Conservation (phyloP, 176 grass and related monocot species). For the Eleusine indica region DNA sequence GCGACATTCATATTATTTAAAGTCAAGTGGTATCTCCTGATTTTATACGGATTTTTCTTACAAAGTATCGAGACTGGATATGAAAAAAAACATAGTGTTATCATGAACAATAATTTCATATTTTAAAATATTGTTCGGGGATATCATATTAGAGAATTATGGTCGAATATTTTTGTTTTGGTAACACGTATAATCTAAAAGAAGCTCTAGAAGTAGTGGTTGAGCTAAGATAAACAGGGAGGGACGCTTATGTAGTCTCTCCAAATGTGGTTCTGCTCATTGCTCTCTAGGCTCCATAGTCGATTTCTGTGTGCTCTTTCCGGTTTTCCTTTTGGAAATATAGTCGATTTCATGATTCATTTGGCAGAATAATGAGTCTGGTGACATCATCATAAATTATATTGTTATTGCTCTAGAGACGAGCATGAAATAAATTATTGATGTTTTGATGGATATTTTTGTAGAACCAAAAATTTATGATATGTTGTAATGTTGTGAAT, state of each 20-base stretch:
- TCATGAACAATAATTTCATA: not conserved
- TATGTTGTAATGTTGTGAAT: not conserved
- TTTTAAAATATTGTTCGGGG: not conserved
- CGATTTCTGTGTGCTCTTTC: not conserved
- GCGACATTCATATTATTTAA: not conserved
- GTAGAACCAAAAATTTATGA: not conserved
- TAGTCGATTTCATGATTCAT: not conserved
- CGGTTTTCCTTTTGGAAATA: not conserved
- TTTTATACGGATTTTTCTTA: not conserved
- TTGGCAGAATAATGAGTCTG: not conserved
- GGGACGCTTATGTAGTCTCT: too few species aligned
- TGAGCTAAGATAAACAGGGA: too few species aligned
- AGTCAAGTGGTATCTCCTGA: not conserved
- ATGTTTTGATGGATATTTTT: not conserved
- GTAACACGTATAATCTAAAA: too few species aligned
- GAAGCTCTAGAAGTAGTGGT: too few species aligned
- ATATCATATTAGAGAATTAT: too few species aligned
- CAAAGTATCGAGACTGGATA: not conserved
- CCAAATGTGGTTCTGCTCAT: too few species aligned
- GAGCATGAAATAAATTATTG: not conserved
- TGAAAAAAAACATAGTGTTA: not conserved
- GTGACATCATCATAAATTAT: not conserved
- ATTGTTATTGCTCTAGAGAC: not conserved
- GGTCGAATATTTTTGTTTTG: too few species aligned
- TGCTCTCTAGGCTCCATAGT: not conserved